Conservation (phyloP, 108 stramenopile genomes). For the Nitzschia sp. region DNA sequence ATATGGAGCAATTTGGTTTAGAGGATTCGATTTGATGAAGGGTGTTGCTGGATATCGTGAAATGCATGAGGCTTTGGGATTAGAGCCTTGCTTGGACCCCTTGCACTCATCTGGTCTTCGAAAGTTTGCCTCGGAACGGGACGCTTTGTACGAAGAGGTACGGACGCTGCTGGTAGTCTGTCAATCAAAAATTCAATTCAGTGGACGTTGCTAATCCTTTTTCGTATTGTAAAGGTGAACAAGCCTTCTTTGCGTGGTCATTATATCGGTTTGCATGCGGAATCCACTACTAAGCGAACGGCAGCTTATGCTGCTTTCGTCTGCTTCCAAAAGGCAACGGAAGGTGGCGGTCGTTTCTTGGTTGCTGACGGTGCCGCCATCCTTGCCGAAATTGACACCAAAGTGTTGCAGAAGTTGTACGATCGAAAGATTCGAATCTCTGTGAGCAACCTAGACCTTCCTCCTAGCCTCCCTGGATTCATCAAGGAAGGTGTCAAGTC, state of each 20-base stretch:
- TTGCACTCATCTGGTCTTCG: slow-evolving; percentile 87
- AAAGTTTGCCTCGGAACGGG: slow-evolving; percentile 88
- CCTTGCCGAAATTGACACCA: slow-evolving; percentile 77
- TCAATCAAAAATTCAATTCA: background rate
- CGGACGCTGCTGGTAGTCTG: background rate
- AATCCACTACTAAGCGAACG: slow-evolving; percentile 90
- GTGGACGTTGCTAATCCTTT: background rate
- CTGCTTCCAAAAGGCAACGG: slow-evolving; percentile 90
- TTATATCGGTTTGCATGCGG: slow-evolving; percentile 89
- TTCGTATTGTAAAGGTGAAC: slow-evolving; percentile 67
- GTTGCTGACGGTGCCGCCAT: slow-evolving; percentile 90
- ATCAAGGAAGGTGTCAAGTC: slow-evolving; percentile 76
- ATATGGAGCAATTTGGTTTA: slow-evolving; percentile 85
- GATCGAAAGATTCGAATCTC: slow-evolving; percentile 79
- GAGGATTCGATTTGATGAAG: slow-evolving; percentile 87
- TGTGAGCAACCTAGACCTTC: slow-evolving; percentile 83
- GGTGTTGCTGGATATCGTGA: slow-evolving; percentile 63
- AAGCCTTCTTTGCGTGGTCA: slow-evolving; percentile 83
- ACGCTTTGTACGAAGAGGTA: slow-evolving; percentile 91
- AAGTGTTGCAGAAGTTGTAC: slow-evolving; percentile 74
- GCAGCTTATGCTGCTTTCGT: slow-evolving; percentile 91
- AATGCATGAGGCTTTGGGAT: slow-evolving; percentile 82
- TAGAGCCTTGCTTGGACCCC: slow-evolving; percentile 90
- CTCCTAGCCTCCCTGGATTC: slow-evolving; percentile 58
- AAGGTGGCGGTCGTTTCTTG: slow-evolving; percentile 86